Evolutionary conservation across 257 asterid genomes (phyloP), one percentile per base, ranked within the genome.

Genomic region (Echites panduratus): DNA sequence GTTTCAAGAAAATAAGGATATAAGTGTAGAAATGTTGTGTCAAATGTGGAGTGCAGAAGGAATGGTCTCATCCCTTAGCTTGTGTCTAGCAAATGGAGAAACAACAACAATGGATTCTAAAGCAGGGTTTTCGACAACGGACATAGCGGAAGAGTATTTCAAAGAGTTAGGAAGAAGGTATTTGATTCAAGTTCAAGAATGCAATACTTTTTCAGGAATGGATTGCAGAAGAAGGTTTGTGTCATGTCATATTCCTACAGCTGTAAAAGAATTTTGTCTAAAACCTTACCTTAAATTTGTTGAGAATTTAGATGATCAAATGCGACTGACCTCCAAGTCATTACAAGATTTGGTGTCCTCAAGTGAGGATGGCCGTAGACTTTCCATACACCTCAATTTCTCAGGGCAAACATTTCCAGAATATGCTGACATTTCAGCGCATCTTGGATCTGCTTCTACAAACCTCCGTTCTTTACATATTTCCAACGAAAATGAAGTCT

Each of bases 1-100:
- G 1, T 69, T 67, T 12, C 13, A 0, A 0, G 24, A 44, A 14
- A 41, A 24, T 45, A 22, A 43, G n/a, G 58, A 47, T 8, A 49
- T 48, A 24, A 11, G 14, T 12, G 71, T 1, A 12, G 57, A 67
- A n/a, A 47, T 26, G 19, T 43, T 41, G 58, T 47, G 13, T 2
- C 58, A 3, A 47, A 47, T 68, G 59, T 68, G 72, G 70, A 68
- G 45, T 11, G 57, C 57, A 0, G 71, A 68, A 12, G 43, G 72
- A 20, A 13, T 68, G 58, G 24, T 68, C 26, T 47, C 43, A 5
- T 24, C 58, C 5, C 1, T 1, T 32, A 3, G 38, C 38, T 32
- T 32, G 38, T 32, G 1, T 32, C 38, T 32, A 32, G 2, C 38
- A 32, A 32, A 1, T 32, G 38, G 38, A 32, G 38, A 32, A 32